Evolutionary conservation across 2,329 filamentous ascomycete species (phyloP).

Genomic region (Incumbomyces lentus): DNA sequence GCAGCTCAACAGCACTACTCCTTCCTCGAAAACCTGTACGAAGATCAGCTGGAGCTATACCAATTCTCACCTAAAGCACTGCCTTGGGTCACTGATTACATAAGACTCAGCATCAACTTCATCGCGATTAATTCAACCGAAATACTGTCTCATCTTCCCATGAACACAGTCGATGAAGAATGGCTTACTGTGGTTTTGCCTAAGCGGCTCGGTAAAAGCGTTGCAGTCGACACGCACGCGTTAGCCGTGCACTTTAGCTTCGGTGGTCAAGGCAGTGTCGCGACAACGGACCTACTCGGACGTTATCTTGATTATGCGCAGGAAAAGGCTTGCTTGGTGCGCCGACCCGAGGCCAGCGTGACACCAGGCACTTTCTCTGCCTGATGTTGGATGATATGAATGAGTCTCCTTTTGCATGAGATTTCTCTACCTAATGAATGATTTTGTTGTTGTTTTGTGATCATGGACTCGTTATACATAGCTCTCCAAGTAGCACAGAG

Average conservation of each 20-base stretch:
- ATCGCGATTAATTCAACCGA: conserved; percentile 44
- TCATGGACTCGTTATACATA: too few species aligned
- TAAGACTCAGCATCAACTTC: conserved; percentile 45
- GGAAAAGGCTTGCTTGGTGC: conserved; percentile 38
- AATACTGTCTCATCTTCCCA: conserved; percentile 37
- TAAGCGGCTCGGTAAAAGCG: conserved; percentile 28
- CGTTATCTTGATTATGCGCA: conserved; percentile 44
- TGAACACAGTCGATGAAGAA: conserved; percentile 38
- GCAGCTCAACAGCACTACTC: conserved; percentile 7
- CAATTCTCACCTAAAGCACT: conserved; percentile 1
- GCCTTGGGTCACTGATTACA: conserved; percentile 40
- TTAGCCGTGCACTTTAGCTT: conserved; percentile 46
- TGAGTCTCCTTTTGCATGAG: too few species aligned
- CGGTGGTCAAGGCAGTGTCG: conserved; percentile 32
- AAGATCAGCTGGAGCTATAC: conserved; percentile 1
- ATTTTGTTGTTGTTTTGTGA: too few species aligned
- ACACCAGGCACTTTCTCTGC: not conserved
- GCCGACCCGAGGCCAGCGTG: not conserved
- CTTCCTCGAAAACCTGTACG: conserved; percentile 5
- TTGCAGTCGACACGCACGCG: conserved; percentile 44
- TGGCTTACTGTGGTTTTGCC: conserved; percentile 31
- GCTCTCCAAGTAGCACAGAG: too few species aligned
- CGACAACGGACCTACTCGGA: conserved; percentile 43
- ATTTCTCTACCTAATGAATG: too few species aligned
- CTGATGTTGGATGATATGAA: not conserved